Evolutionary conservation across 225 moss, liverwort and hornwort genomes (phyloP), one percentile per base, ranked within the genome.

Genomic region (Bryum argenteum): DNA sequence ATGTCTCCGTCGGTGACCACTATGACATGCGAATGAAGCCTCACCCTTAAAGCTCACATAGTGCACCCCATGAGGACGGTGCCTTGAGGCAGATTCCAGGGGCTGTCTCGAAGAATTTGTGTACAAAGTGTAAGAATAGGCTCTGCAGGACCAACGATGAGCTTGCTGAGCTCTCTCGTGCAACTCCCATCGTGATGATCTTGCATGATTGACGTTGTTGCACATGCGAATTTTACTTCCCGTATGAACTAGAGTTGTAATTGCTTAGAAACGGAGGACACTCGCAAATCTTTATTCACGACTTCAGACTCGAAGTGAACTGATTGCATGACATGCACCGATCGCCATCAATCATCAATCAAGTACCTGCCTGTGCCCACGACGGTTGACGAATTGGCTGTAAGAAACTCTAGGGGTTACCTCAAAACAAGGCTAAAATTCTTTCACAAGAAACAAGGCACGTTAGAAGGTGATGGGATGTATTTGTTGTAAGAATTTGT

Each of bases 11-110:
- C 38, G 39, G 19, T 28, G 58, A 81, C 23, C 84, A 78, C 55
- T 81, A 81, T 78, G 17, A 67, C 38, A 57, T 79, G 61, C 78
- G 52, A 68, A 14, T 45, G 44, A 74, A 61, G 47, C 26, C 51
- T n/a, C 11, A 58, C 55, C 55, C 58, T 10, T 28, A 56, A n/a
- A n/a, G n/a, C n/a, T n/a, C n/a, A n/a, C n/a, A 22, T 8, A 22
- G 21, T 18, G 33, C 13, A 33, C 9, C 16, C 58, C 58, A 28
- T 43, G 58, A 33, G 58, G 58, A 13, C 7, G 16, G 33, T 58
- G 59, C 16, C 60, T 13, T 14, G 41, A 7, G 41, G 42, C 11
- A 61, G 61, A 41, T 39, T 61, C 20, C 0, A 6, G 41, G 13
- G 7, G 19, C 48, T 48, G 17, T 48, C 18, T 60, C 10, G 18